Evolutionary conservation across 331 rosid genomes (phyloP).

Genomic region (Rosa hybrid): DNA sequence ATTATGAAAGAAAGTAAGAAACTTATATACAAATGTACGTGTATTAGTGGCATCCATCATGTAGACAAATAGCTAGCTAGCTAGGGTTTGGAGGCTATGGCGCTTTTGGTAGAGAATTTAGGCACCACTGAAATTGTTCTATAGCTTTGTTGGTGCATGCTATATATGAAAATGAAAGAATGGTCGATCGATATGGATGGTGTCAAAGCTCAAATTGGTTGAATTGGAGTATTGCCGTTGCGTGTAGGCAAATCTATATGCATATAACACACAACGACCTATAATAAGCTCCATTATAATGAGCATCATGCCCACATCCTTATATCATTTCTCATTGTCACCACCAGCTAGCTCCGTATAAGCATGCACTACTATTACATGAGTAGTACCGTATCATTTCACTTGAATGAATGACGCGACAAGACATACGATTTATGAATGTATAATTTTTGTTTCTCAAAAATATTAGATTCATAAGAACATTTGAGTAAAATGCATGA

Average conservation of each 20-base stretch:
- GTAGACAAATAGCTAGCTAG: not conserved
- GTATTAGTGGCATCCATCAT: not conserved
- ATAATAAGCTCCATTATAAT: not conserved
- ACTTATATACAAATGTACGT: not conserved
- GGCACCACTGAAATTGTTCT: not conserved
- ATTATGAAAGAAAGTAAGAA: not conserved
- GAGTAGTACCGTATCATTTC: not conserved
- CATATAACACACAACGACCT: not conserved
- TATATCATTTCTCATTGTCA: not conserved
- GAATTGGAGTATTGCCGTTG: not conserved
- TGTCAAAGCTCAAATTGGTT: not conserved
- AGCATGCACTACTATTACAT: not conserved
- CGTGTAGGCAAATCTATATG: slow-evolving; percentile 5
- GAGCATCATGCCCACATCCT: not conserved
- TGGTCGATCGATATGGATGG: not conserved
- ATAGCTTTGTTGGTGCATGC: not conserved
- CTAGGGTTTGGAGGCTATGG: not conserved
- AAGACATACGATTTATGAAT: not conserved
- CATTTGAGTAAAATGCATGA: too few species aligned
- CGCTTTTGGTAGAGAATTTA: not conserved
- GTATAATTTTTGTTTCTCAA: not conserved
- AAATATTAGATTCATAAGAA: too few species aligned
- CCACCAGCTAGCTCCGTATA: not conserved
- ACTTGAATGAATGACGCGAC: not conserved
- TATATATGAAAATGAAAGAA: not conserved